Percentiles rank a stretch among this genome's conserved stretches.
These are phyloP conservation scores for Syncephalastrum sp. DNA, from an alignment of 371 early-diverging fungal genomes.

Conservation along the genomic window DNA sequence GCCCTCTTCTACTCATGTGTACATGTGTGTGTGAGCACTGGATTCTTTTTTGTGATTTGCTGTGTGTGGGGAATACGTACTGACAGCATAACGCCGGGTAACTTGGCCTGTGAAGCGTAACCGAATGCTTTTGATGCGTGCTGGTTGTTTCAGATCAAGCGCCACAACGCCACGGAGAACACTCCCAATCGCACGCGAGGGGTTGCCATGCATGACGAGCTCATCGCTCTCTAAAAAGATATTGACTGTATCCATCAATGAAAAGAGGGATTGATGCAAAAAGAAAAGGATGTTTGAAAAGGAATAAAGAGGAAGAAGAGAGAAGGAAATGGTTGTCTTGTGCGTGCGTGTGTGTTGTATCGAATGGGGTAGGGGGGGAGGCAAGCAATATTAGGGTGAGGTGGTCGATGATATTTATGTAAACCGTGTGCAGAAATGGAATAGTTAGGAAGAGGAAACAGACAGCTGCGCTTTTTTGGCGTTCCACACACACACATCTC, in stretches of 20 bases:
- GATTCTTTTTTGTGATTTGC: not conserved
- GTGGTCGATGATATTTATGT: too few species aligned
- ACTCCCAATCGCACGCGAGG: conserved; percentile 37
- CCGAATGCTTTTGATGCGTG: conserved; percentile 31
- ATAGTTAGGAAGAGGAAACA: too few species aligned
- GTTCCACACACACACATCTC: too few species aligned
- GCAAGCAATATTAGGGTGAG: too few species aligned
- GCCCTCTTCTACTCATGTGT: conserved; percentile 17
- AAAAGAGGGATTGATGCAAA: too few species aligned
- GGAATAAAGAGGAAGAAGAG: not conserved
- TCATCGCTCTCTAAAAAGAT: conserved; percentile 39
- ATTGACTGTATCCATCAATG: conserved; percentile 10
- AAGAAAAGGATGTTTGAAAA: too few species aligned
- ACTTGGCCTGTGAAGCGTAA: conserved; percentile 29
- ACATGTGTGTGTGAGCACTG: too few species aligned
- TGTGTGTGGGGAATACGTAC: conserved; percentile 27
- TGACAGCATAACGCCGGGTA: conserved; percentile 6
- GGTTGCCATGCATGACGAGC: conserved; percentile 35
- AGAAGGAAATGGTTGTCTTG: not conserved
- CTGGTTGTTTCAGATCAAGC: conserved; percentile 24
- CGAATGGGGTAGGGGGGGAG: too few species aligned
- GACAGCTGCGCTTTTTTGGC: too few species aligned
- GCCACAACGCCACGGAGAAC: conserved; percentile 37
- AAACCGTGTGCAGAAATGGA: too few species aligned
- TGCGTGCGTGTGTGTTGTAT: too few species aligned